Base-by-base conservation (phyloP, 257 asterid species). In the Echium plantagineum region DNA sequence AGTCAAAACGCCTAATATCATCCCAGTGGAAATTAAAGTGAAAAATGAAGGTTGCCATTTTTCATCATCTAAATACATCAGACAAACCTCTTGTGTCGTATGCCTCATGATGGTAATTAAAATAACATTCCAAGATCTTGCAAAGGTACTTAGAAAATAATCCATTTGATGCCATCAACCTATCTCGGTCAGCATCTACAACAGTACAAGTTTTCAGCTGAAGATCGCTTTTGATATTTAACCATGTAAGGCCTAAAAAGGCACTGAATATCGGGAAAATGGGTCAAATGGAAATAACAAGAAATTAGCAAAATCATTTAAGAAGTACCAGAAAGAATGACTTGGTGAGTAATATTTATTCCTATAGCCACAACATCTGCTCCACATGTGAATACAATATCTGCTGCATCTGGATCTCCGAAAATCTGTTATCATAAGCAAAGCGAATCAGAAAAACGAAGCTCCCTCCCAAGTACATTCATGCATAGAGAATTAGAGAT, bases 341-440 rank as follows among this genome's bases (percentile, higher is more conserved):
- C 98, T 81, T 91, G 98, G 77, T 88, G 98, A 22, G 98, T 91
- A 67, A 91, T 86, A 65, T 91, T 91, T 58, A 88, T 72, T 69
- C 98, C 98, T 57, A 91, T 78, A 55, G 96, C 97, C 65, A 91
- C 77, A 69, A 91, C 70, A 80, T 91, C 97, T 79, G 98, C 97
- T 61, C 98, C 98, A 68, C 98, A 82, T 19, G 98, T 85, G 77
- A 91, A 88, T 49, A 91, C 97, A 68, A 88, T 72, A 80, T 91
- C 98, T 24, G 98, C 98, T 55, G 98, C 96, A 68, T 91, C 95
- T 24, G 98, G 98, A 78, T 91, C 98, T 79, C 98, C 98, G 66
- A 82, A 88, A 54, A 91, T 82, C 98, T 91, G 21, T 72, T 70
- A 66, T 54, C 63, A 68, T 77, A 57, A 69, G 22, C 15, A 66